Conservation (phyloP, 1,284 basidiomycete species). For the Tremellales sp. region DNA sequence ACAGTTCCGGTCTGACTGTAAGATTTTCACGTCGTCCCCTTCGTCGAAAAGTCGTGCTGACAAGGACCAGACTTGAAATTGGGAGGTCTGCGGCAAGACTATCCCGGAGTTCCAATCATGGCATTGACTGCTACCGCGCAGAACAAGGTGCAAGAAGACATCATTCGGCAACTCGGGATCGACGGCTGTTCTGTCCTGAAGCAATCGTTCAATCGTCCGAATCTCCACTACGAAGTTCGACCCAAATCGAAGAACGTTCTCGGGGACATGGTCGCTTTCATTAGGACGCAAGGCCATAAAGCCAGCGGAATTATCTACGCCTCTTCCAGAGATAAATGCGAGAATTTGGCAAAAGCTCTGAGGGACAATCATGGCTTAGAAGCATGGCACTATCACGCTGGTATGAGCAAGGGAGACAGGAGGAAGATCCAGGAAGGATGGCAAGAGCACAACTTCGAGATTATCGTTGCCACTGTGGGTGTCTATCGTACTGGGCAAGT, state of each 20-base stretch:
- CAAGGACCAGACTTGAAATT: constrained; percentile 55
- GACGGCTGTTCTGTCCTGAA: constrained; percentile 59
- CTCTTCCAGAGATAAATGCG: constrained; percentile 66
- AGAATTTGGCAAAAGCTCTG: constrained; percentile 70
- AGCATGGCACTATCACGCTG: constrained; percentile 84
- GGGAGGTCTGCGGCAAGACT: constrained; percentile 64
- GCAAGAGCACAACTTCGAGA: constrained; percentile 66
- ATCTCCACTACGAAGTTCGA: constrained; percentile 77
- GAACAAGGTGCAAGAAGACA: constrained; percentile 69
- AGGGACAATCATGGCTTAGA: constrained; percentile 57
- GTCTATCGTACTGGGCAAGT: constrained; percentile 2
- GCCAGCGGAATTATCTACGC: constrained; percentile 88
- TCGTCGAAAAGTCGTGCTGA: constrained; percentile 7
- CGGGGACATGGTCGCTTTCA: constrained; percentile 67
- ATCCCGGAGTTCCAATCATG: constrained; percentile 82
- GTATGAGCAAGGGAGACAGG: constrained; percentile 64
- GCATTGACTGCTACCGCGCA: constrained; percentile 94
- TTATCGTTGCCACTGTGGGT: constrained; percentile 81
- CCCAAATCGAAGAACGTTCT: constrained; percentile 55
- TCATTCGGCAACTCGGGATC: constrained; percentile 69
- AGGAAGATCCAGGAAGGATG: constrained; percentile 65
- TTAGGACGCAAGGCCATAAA: constrained; percentile 58
- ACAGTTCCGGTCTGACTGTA: constrained; percentile 48
- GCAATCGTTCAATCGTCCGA: constrained; percentile 89
- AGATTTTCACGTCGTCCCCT: constrained; percentile 12